A percentile compares a stretch with the other conserved stretches of the same genome.
phyloP scores from a whole-genome alignment of 2,329 filamentous ascomycete species.

The Penicillium griseofulvum region DNA sequence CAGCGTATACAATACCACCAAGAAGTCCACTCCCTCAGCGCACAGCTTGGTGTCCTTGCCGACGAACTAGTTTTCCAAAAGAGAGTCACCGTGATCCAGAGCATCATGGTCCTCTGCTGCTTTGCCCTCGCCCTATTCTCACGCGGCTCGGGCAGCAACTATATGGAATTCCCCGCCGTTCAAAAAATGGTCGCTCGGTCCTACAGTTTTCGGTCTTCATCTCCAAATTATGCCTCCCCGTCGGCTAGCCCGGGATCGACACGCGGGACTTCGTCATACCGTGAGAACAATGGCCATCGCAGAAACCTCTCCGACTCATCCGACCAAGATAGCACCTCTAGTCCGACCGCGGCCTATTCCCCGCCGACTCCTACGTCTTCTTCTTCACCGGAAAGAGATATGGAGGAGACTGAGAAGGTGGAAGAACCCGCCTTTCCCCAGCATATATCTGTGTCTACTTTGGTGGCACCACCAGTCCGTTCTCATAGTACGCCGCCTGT shows the following conservation, averaged over 20 bases:
- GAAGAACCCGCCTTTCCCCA: slow-evolving; percentile 16
- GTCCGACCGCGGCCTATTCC: slow-evolving; percentile 37
- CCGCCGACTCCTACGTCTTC: slow-evolving; percentile 42
- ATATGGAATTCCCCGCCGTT: slow-evolving; percentile 47
- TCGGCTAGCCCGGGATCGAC: slow-evolving; percentile 40
- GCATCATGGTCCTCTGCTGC: slow-evolving; percentile 79
- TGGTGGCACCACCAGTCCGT: slow-evolving; percentile 25
- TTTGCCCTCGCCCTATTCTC: slow-evolving; percentile 82
- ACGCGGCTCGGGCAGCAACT: slow-evolving; percentile 42
- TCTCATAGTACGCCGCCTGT: slow-evolving; percentile 35
- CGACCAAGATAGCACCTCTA: slow-evolving; percentile 29
- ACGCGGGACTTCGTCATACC: slow-evolving; percentile 29
- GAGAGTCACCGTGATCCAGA: slow-evolving; percentile 89
- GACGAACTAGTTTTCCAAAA: slow-evolving; percentile 85
- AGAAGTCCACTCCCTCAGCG: slow-evolving; percentile 78
- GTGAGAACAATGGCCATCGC: slow-evolving; percentile 24
- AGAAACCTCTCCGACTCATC: slow-evolving; percentile 36
- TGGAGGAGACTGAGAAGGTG: slow-evolving; percentile 18
- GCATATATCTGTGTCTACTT: slow-evolving; percentile 21
- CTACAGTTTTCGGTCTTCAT: slow-evolving; percentile 42
- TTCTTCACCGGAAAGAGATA: slow-evolving; percentile 16
- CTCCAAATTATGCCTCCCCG: slow-evolving; percentile 36
- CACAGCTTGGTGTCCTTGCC: slow-evolving; percentile 81
- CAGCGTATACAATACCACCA: slow-evolving; percentile 81
- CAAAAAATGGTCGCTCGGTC: slow-evolving; percentile 48